These are phyloP conservation scores for Thalassiosira hispida DNA, from an alignment of 352 stramenopile species.

Conservation along the genomic window DNA sequence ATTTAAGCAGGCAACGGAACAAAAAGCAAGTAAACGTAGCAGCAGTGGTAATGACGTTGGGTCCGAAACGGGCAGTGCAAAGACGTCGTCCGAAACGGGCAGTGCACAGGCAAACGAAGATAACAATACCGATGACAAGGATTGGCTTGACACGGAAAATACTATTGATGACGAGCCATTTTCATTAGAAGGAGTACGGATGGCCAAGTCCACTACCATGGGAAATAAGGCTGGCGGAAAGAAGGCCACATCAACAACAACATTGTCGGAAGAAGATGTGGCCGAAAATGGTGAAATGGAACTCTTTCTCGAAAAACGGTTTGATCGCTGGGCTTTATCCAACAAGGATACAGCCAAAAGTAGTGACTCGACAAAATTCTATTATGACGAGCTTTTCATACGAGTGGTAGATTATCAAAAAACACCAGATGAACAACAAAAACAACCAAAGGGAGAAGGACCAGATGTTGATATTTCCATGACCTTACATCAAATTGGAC, in stretches of 20 bases:
- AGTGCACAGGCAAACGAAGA: neutral
- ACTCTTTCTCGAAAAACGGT: slow-evolving; percentile 58
- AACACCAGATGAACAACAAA: neutral
- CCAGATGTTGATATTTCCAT: slow-evolving; percentile 77
- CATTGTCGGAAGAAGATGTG: neutral
- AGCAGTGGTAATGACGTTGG: neutral
- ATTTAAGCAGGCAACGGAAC: slow-evolving; percentile 17
- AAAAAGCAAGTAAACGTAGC: neutral
- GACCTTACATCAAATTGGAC: slow-evolving; percentile 81
- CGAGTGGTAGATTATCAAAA: neutral
- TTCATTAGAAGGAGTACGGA: slow-evolving; percentile 49
- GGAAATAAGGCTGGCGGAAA: slow-evolving; percentile 14
- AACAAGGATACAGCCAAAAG: neutral
- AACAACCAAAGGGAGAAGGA: slow-evolving; percentile 21
- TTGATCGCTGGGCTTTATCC: slow-evolving; percentile 46
- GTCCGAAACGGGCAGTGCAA: neutral
- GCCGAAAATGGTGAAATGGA: slow-evolving; percentile 62
- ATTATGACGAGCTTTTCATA: slow-evolving; percentile 56
- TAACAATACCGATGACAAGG: neutral
- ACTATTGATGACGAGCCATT: slow-evolving; percentile 40
- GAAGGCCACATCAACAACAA: neutral
- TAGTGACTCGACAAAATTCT: slow-evolving; percentile 43
- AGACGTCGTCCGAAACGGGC: neutral
- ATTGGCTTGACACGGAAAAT: slow-evolving; percentile 33
- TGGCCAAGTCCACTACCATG: slow-evolving; percentile 39